Percentiles rank a stretch among this genome's conserved stretches.
Evolutionary conservation across 129 eudicot species (phyloP).

Genomic region (Arctium lappa): DNA sequence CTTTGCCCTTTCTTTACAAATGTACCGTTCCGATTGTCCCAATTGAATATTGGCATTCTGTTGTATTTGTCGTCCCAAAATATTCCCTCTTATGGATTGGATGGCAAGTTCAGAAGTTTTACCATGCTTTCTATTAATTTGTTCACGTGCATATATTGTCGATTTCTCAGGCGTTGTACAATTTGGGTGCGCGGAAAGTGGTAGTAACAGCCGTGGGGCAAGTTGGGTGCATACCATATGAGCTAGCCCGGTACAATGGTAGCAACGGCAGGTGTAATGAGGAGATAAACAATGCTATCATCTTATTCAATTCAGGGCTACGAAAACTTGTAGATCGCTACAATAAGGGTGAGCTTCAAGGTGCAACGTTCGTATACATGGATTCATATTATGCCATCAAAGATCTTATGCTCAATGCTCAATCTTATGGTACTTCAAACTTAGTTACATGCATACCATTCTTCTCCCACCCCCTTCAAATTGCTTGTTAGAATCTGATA

Average conservation of each 20-base stretch:
- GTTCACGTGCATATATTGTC: neutral
- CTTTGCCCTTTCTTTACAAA: neutral
- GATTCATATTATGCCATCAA: conserved; percentile 57
- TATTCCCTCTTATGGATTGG: too few species aligned
- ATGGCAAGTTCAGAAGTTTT: too few species aligned
- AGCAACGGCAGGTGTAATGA: conserved; percentile 62
- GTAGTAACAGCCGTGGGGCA: conserved; percentile 69
- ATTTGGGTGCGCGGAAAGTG: conserved; percentile 84
- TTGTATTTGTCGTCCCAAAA: too few species aligned
- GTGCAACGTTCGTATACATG: conserved; percentile 70
- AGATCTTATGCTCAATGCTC: conserved; percentile 55
- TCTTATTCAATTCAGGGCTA: conserved; percentile 62
- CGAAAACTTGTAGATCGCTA: conserved; percentile 50
- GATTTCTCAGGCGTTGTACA: conserved; percentile 52
- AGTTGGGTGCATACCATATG: conserved; percentile 94
- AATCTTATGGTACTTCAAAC: conserved; percentile 47
- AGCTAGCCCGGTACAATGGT: conserved; percentile 70
- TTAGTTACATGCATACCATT: neutral
- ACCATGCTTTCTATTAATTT: neutral
- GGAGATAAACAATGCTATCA: conserved; percentile 62
- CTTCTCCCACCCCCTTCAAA: neutral
- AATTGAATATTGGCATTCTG: neutral
- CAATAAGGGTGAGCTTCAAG: conserved; percentile 62
- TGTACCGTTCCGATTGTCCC: neutral
- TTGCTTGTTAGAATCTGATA: neutral